phyloP scores from a whole-genome alignment of 148 eudicot species.

The Persicaria maculosa region DNA sequence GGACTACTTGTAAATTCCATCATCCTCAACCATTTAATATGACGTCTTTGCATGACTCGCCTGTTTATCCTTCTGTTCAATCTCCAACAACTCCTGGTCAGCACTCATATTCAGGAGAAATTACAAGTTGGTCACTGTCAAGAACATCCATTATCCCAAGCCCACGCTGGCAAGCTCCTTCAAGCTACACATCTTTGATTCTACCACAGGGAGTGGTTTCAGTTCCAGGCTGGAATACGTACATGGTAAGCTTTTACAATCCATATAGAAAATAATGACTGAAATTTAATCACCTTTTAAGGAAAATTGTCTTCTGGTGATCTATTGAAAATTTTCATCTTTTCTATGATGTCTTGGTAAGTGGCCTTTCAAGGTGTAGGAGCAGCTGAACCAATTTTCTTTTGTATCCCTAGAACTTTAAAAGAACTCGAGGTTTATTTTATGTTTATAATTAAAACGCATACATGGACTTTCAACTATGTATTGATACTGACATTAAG shows the following conservation, averaged over 20 bases:
- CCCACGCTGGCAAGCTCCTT: conserved; percentile 90
- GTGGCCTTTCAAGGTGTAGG: no score
- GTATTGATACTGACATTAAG: no score
- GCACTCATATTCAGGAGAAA: conserved; percentile 68
- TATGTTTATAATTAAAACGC: no score
- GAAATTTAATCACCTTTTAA: not conserved
- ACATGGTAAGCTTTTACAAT: conserved; percentile 34
- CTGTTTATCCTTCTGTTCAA: conserved; percentile 79
- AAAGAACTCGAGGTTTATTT: no score
- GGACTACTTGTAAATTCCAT: conserved; percentile 87
- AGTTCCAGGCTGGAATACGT: conserved; percentile 78
- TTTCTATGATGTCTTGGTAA: not conserved
- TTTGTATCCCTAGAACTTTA: no score
- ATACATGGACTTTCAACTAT: no score
- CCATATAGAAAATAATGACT: not conserved
- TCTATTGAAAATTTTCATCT: no score
- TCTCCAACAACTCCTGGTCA: conserved; percentile 70
- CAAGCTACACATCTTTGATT: conserved; percentile 69
- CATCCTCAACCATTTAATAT: conserved; percentile 88
- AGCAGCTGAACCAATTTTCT: no score
- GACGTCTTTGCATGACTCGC: conserved; percentile 67
- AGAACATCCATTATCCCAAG: conserved; percentile 64
- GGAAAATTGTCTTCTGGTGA: no score
- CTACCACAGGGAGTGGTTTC: conserved; percentile 84
- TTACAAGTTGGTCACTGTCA: conserved; percentile 64